A percentile compares a stretch with the other conserved stretches of the same genome.
Evolutionary conservation across 345 rosid species (phyloP).

Genomic region (Turnera subulata): DNA sequence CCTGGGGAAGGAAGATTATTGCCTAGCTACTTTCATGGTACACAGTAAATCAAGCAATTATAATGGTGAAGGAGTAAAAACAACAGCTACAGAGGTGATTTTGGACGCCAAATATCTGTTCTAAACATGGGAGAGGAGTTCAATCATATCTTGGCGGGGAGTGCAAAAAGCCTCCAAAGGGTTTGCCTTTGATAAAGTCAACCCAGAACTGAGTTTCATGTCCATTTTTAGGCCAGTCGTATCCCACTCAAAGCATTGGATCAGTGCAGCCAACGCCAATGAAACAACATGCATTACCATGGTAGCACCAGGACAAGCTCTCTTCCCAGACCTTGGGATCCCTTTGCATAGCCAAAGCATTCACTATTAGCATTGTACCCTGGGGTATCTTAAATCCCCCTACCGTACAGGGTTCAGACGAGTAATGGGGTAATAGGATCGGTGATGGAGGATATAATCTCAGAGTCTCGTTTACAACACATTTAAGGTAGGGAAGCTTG

Average conservation of each 20-base stretch:
- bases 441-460: conserved; percentile 57
- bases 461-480: conserved; percentile 53
- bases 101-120: no score
- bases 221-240: conserved; percentile 33
- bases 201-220: conserved; percentile 29
- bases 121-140: no score
- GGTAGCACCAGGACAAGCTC: conserved; percentile 58
- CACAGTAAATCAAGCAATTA: no score
- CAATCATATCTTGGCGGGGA: no score
- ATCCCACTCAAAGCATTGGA: conserved; percentile 63
- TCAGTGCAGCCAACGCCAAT: conserved; percentile 43
- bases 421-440: conserved; percentile 44
- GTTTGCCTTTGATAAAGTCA: conserved; percentile 31
- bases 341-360: conserved; percentile 54
- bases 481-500: conserved; percentile 51
- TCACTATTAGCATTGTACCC: conserved; percentile 40
- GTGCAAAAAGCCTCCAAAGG: no score
- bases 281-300: conserved; percentile 43
- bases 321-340: conserved; percentile 54
- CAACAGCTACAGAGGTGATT: no score
- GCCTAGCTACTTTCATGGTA: no score
- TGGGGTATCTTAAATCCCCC: conserved; percentile 40
- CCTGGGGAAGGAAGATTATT: no score
- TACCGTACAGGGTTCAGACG: conserved; percentile 40
- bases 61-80: no score